phyloP scores from a whole-genome alignment of 2,329 filamentous ascomycete species.

The Aspergillus arachidicola region DNA sequence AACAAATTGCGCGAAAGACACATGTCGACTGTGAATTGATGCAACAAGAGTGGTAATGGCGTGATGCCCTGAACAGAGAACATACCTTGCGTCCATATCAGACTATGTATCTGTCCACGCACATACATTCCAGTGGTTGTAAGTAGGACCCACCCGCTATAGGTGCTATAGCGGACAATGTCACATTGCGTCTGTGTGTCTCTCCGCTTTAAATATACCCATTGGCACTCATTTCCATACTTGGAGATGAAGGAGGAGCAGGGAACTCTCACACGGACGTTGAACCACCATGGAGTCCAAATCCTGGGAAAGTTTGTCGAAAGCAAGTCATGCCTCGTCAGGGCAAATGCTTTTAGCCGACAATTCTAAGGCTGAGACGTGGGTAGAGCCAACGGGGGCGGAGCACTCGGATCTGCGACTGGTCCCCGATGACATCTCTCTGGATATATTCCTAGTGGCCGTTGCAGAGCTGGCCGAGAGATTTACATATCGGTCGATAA shows the following conservation, averaged over 20 bases:
- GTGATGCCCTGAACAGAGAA: neutral
- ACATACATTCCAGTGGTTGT: neutral
- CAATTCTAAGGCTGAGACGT: neutral
- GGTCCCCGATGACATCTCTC: slow-evolving; percentile 9
- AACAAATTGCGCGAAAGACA: neutral
- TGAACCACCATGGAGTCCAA: neutral
- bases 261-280: neutral
- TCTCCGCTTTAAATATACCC: neutral
- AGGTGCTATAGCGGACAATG: neutral
- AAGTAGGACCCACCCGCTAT: neutral
- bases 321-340: neutral
- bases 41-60: neutral
- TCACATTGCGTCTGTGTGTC: too few species aligned
- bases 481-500: slow-evolving; percentile 6
- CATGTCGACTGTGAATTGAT: neutral
- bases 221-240: neutral
- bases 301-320: neutral
- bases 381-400: neutral
- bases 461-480: slow-evolving; percentile 6
- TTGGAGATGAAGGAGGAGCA: neutral
- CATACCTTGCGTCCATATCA: neutral
- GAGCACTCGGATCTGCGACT: slow-evolving; percentile 12
- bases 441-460: slow-evolving; percentile 8
- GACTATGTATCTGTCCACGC: neutral
- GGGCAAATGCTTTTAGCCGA: neutral